A percentile compares a stretch with the other conserved stretches of the same genome.
Conservation (phyloP, 495 filamentous ascomycete species). For the Rostrohypoxylon terebratum region DNA sequence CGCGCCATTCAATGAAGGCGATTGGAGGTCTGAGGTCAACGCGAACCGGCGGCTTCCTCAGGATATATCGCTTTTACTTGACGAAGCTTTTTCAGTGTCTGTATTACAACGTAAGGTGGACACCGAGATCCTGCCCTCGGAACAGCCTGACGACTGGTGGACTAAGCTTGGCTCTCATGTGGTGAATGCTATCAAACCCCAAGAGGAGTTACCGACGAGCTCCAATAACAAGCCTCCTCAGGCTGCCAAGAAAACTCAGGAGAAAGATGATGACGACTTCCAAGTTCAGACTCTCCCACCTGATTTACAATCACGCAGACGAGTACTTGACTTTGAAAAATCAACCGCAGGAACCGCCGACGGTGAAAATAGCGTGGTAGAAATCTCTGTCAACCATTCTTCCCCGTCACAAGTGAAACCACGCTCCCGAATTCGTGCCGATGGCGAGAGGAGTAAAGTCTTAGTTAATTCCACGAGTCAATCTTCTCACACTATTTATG, state of each 20-base stretch:
- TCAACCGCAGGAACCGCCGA: constrained; percentile 54
- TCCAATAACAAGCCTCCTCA: background rate
- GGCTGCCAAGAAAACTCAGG: constrained; percentile 10
- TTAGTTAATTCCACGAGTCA: constrained; percentile 28
- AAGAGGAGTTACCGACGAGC: constrained; percentile 20
- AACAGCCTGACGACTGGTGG: constrained; percentile 62
- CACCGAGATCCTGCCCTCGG: constrained; percentile 48
- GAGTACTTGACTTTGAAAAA: constrained; percentile 1
- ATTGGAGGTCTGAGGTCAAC: constrained; percentile 58
- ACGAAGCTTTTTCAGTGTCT: constrained; percentile 50
- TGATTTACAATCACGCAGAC: constrained; percentile 38
- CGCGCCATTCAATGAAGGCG: constrained; percentile 61
- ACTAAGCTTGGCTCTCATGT: constrained; percentile 51
- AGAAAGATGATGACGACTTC: constrained; percentile 60
- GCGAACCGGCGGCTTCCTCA: constrained; percentile 45
- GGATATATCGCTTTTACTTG: constrained; percentile 52
- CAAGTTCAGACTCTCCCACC: constrained; percentile 64
- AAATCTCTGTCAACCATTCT: constrained; percentile 33
- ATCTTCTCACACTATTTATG: constrained; percentile 40
- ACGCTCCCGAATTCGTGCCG: constrained; percentile 40
- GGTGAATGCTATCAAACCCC: constrained; percentile 20
- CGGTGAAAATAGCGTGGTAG: constrained; percentile 44
- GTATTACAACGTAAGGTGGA: constrained; percentile 45
- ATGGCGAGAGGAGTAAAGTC: constrained; percentile 46
- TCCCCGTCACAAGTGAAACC: constrained; percentile 17